Evolutionary conservation across 495 filamentous ascomycete species (phyloP), one percentile per base, ranked within the genome.

Genomic region (Venustampulla echinocandica): DNA sequence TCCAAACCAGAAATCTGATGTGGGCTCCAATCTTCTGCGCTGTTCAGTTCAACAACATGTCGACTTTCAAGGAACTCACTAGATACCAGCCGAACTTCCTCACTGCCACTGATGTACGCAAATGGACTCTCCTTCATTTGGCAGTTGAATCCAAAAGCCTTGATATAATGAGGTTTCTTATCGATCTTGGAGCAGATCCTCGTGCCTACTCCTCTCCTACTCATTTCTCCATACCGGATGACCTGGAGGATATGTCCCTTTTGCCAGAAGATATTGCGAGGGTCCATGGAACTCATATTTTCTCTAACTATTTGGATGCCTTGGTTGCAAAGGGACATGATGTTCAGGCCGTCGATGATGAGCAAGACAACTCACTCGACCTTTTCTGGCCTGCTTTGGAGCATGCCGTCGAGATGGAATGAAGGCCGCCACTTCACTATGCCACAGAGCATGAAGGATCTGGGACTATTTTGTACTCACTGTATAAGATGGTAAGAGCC

Each of bases 51-150:
- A 18, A 18, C 10, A 47, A 47, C 44, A 14, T 39, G 5, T 35
- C 43, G n/a, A 46, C 43, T 19, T 46, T 46, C 43, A 35, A 21
- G 2, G 43, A 46, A 35, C 43, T 46, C 7, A 36, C 3, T 1
- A 20, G 25, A 15, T 21, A 36, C 18, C 32, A 46, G 5, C 18
- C 32, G 3, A n/a, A 46, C 15, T 35, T 35, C n/a, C 28, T 35
- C 11, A 23, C 17, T 2, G 1, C 25, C 4, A 17, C 1, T 11
- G 43, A 46, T 15, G 18, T 35, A 3, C 27, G 43, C 14, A 9
- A 23, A 10, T 46, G 43, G 43, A 46, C 43, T 10, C 13, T 46
- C 4, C 30, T 46, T 1, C 43, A 46, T 27, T 1, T 46, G 4
- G 43, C 43, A 10, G 32, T 46, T 2, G 25, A 46, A 10, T 15